Conservation (phyloP, 164 flowering plant species). For the Umbellularia californica region DNA sequence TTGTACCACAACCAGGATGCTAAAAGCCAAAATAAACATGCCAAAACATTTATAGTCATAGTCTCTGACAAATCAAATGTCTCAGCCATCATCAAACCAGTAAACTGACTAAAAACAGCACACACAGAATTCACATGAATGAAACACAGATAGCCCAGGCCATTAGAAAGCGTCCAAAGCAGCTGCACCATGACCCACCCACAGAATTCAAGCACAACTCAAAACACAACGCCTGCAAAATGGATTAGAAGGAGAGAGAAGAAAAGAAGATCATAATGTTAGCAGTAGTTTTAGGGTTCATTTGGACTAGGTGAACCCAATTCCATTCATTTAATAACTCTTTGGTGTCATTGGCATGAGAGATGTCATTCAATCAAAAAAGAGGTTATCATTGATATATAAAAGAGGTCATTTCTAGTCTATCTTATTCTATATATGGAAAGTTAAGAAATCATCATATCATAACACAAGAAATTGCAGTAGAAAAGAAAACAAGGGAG, state of each 20-base stretch:
- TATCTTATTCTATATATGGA: too few species aligned
- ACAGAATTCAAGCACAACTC: background rate
- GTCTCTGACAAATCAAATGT: background rate
- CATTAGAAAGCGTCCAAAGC: background rate
- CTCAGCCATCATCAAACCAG: background rate
- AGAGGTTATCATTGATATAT: too few species aligned
- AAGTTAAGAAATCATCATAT: too few species aligned
- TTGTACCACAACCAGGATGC: background rate
- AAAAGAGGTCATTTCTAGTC: too few species aligned
- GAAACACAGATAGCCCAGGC: background rate
- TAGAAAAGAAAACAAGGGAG: too few species aligned
- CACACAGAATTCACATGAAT: background rate
- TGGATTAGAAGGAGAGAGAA: background rate
- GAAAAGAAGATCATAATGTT: too few species aligned
- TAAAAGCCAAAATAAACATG: background rate
- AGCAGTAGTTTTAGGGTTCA: too few species aligned
- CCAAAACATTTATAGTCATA: background rate
- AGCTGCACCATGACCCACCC: background rate
- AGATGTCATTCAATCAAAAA: too few species aligned
- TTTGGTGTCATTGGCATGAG: too few species aligned
- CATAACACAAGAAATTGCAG: too few species aligned
- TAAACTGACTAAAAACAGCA: background rate
- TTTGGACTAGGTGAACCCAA: too few species aligned
- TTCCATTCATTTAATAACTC: background rate
- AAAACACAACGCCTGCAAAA: background rate